Percentiles rank a stretch among this genome's conserved stretches.
Conservation (phyloP, 305 asterid species). For the Fraxinus nigra region DNA sequence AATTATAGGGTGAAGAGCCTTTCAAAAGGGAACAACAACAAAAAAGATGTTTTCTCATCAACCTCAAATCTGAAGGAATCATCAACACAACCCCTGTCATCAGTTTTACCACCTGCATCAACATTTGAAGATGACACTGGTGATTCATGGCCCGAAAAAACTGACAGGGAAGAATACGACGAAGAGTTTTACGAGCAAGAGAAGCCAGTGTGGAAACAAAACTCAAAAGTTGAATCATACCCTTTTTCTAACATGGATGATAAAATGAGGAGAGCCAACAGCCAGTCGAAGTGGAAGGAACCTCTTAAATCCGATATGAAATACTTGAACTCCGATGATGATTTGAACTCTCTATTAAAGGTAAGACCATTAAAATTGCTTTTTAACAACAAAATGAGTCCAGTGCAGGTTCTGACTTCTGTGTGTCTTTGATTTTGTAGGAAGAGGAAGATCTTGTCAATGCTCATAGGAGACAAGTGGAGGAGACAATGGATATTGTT, state of each 20-base stretch:
- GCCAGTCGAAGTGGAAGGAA: conserved; percentile 67
- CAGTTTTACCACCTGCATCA: conserved; percentile 51
- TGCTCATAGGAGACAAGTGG: conserved; percentile 95
- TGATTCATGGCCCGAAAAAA: conserved; percentile 79
- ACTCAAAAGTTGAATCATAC: conserved; percentile 47
- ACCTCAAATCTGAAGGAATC: conserved; percentile 75
- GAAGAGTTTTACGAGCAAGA: conserved; percentile 80
- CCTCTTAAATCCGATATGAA: conserved; percentile 60
- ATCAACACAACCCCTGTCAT: conserved; percentile 50
- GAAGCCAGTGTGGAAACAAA: conserved; percentile 61
- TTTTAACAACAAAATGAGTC: neutral
- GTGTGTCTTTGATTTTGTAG: conserved; percentile 33
- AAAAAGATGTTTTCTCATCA: conserved; percentile 62
- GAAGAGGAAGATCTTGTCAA: conserved; percentile 95
- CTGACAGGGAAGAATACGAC: conserved; percentile 74
- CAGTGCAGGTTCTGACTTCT: conserved; percentile 7
- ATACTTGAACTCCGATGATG: conserved; percentile 56
- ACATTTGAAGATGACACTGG: conserved; percentile 72
- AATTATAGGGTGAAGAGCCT: conserved; percentile 88
- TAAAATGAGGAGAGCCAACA: conserved; percentile 53
- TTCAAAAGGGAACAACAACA: conserved; percentile 74
- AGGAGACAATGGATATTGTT: conserved; percentile 95
- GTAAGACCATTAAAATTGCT: conserved; percentile 29
- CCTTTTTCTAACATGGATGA: conserved; percentile 46
- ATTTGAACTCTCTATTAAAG: conserved; percentile 75